phyloP scores from a whole-genome alignment of 2,329 filamentous ascomycete species.

The Colletotrichum simmondsii region DNA sequence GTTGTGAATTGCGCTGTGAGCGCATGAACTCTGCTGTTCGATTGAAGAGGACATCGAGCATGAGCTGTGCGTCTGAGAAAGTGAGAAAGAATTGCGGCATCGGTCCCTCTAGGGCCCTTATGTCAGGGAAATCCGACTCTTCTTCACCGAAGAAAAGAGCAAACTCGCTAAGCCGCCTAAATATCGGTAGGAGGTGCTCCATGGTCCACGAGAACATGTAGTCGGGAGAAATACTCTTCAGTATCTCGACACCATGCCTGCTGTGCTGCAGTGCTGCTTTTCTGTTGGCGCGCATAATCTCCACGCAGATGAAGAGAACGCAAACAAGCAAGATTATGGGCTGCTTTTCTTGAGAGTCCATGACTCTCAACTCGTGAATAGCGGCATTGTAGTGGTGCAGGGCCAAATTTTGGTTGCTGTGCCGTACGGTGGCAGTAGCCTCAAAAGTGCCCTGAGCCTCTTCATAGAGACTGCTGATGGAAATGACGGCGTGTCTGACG shows the following conservation, averaged over 20 bases:
- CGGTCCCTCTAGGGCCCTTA: background rate
- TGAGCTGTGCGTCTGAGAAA: background rate
- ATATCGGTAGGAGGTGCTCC: background rate
- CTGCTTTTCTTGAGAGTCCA: background rate
- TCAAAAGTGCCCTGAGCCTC: background rate
- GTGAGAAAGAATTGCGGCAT: background rate
- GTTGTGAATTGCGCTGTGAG: background rate
- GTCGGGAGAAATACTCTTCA: background rate
- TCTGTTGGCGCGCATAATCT: background rate
- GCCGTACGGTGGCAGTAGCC: background rate
- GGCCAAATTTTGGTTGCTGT: background rate
- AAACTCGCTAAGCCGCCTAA: constrained; percentile 3
- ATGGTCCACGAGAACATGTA: background rate
- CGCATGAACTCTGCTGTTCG: background rate
- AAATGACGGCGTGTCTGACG: background rate
- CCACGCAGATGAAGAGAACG: constrained; percentile 35
- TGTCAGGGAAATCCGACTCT: background rate
- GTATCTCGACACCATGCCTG: background rate
- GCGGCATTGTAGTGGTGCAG: constrained; percentile 31
- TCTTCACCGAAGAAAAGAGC: constrained; percentile 1
- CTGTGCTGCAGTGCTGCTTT: background rate
- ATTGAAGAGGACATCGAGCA: background rate
- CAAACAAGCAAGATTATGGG: constrained; percentile 31
- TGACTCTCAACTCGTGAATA: constrained; percentile 23
- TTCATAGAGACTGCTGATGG: constrained; percentile 6